Conservation (phyloP, 176 grass and related monocot genomes). For the Paspalum vaginatum region DNA sequence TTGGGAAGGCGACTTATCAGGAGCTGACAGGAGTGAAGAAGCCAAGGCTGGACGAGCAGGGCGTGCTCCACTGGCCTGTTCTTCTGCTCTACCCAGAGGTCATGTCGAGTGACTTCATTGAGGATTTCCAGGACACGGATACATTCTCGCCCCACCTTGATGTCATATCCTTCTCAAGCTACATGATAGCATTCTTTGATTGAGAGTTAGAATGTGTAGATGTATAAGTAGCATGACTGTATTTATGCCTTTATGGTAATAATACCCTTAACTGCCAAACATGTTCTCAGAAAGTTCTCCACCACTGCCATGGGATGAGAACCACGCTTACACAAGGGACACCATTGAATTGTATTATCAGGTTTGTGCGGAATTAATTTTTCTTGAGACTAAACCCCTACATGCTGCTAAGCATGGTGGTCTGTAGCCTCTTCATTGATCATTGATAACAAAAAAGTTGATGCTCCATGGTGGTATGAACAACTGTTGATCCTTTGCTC, state of each 20-base stretch:
- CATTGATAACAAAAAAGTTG: background rate
- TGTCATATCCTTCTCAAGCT: slow-evolving; percentile 77
- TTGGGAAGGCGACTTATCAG: slow-evolving; percentile 71
- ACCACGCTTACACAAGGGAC: slow-evolving; percentile 77
- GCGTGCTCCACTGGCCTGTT: slow-evolving; percentile 88
- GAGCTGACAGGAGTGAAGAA: slow-evolving; percentile 75
- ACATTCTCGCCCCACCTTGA: slow-evolving; percentile 67
- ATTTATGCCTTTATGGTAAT: background rate
- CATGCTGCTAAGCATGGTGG: background rate
- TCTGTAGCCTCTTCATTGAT: background rate
- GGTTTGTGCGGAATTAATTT: slow-evolving; percentile 45
- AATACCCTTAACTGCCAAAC: slow-evolving; percentile 66
- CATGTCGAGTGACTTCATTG: slow-evolving; percentile 95
- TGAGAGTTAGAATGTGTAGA: background rate
- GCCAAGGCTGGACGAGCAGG: slow-evolving; percentile 62
- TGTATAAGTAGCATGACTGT: background rate
- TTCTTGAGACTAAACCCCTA: slow-evolving; percentile 16
- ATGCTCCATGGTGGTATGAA: background rate
- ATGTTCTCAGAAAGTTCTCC: slow-evolving; percentile 82
- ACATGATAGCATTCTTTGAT: slow-evolving; percentile 1
- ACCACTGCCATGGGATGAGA: slow-evolving; percentile 80
- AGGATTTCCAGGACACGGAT: slow-evolving; percentile 85
- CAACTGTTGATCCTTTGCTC: background rate
- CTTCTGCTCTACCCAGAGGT: slow-evolving; percentile 85
- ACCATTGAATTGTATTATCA: slow-evolving; percentile 88